These are phyloP conservation scores for Didymosphaeria variabile DNA, from an alignment of 2,329 filamentous ascomycete genomes.

Conservation along the genomic window DNA sequence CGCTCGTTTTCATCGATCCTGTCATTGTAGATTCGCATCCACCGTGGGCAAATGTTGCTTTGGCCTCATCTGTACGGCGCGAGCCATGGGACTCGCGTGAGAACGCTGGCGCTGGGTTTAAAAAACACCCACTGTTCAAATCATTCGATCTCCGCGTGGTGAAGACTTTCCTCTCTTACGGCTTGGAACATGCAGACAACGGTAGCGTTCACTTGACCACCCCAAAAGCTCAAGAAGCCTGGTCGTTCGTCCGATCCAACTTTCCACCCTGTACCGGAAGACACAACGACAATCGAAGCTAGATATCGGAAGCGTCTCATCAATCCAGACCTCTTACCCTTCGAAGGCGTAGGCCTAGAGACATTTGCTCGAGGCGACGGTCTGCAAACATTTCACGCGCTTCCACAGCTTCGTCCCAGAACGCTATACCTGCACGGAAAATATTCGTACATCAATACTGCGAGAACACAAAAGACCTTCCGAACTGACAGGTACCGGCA, in stretches of 20 bases:
- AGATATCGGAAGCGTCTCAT: conserved; percentile 23
- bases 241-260: conserved; percentile 31
- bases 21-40: conserved; percentile 24
- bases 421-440: conserved; percentile 25
- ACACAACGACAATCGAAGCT: conserved; percentile 16
- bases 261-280: conserved; percentile 20
- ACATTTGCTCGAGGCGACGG: conserved; percentile 19
- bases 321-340: conserved; percentile 20
- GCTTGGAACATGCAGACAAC: conserved; percentile 18
- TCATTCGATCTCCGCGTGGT: conserved; percentile 24
- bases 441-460: conserved; percentile 25
- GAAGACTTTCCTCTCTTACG: conserved; percentile 19
- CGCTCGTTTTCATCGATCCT: conserved; percentile 29
- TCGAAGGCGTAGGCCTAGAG: conserved; percentile 7
- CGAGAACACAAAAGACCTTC: conserved; percentile 20
- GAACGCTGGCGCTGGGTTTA: conserved; percentile 22
- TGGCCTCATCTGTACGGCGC: conserved; percentile 20
- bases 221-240: conserved; percentile 32
- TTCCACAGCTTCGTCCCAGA: conserved; percentile 21
- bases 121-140: conserved; percentile 24
- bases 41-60: conserved; percentile 28
- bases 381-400: conserved; percentile 9
- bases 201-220: conserved; percentile 24
- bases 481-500: conserved; percentile 17
- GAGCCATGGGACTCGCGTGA: conserved; percentile 30